Base-by-base conservation (phyloP, 805 yeast genomes). In the Candida stauntonica region DNA sequence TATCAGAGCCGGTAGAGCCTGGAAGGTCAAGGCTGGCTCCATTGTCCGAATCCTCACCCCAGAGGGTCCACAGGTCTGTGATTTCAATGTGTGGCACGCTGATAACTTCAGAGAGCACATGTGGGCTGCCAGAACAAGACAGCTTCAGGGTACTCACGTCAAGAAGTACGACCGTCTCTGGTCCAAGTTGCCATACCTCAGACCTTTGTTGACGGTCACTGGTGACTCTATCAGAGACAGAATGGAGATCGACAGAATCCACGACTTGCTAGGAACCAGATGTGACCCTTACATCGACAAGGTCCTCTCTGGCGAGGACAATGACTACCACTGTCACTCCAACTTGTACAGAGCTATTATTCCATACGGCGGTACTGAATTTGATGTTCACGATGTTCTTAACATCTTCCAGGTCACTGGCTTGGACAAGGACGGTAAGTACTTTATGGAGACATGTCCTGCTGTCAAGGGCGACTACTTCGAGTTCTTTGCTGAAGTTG, bases 381-480 rank as follows among this genome's bases (percentile, higher is more conserved):
- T 66, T 42, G 84, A 79, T 49, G 81, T 79, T 26, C 86, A 79
- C 51, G 85, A 79, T 48, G 85, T 79, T 7, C 62, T 79, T 50
- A 79, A 79, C 58, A 82, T 79, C 26, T 79, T 79, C 61, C 86
- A 79, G 57, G 76, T 79, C 43, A 79, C 85, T 1, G 86, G 86
- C 0, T 65, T 78, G 47, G 76, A 77, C 46, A 80, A 76, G 44
- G 62, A 75, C 46, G 85, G 79, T 54, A 81, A 76, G 54, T 79
- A 79, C 55, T 79, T 75, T 55, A 79, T 78, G 85, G 84, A 77
- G 52, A 72, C 85, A 2, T 77, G 80, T 46, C 86, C 86, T 2
- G 79, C 85, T 3, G 62, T 68, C 26, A 58, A 63, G 30, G 74
- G 68, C 12, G 86, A 79, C 51, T 77, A 74, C 55, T 77, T 79